Percentiles rank a stretch among this genome's conserved stretches.
These are phyloP conservation scores for Syzygium oleosum DNA, from an alignment of 345 rosid genomes.

Conservation along the genomic window DNA sequence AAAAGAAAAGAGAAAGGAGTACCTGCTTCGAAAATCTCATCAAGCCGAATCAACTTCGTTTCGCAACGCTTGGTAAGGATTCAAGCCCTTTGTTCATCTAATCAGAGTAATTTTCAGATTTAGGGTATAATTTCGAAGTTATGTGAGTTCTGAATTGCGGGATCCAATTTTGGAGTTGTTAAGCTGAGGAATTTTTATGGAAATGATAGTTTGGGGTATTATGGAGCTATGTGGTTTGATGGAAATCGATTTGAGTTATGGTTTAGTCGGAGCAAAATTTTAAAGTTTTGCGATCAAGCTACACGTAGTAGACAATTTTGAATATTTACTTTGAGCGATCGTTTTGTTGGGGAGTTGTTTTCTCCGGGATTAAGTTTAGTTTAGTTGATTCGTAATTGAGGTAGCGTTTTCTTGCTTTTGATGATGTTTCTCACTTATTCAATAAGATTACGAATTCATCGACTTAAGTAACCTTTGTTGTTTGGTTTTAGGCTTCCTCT, in stretches of 20 bases:
- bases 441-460: not conserved
- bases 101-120: not conserved
- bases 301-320: not conserved
- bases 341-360: not conserved
- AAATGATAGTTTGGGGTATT: not conserved
- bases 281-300: rapidly evolving
- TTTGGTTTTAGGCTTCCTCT: too few relatives aligned
- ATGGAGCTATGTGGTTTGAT: not conserved
- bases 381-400: not conserved
- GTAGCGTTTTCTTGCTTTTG: not conserved
- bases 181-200: too few relatives aligned
- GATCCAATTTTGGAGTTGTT: not conserved
- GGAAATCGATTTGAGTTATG: not conserved
- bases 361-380: not conserved
- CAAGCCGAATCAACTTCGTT: not conserved
- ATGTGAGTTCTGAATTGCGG: not conserved
- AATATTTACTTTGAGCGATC: not conserved
- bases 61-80: too few relatives aligned
- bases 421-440: too few relatives aligned
- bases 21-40: not conserved
- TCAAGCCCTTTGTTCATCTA: too few relatives aligned
- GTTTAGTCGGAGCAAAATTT: not conserved
- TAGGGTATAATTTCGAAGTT: not conserved
- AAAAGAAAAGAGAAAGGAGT: not conserved
- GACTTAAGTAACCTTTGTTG: too few relatives aligned